Base-by-base conservation (phyloP, 345 rosid genomes). In the Excoecaria agallocha region DNA sequence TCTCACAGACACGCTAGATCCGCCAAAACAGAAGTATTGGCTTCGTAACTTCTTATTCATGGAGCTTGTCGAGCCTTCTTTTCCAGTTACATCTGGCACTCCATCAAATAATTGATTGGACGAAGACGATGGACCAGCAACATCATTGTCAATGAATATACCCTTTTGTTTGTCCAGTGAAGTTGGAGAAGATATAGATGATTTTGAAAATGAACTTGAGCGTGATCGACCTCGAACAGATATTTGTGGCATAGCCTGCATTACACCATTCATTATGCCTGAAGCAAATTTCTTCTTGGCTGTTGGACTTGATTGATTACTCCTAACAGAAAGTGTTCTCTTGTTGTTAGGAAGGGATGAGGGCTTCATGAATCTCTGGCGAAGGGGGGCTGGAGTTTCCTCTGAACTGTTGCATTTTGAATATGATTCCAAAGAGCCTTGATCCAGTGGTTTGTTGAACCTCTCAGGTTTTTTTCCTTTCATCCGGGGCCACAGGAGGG, bases 161-260 rank as follows among this genome's bases (percentile, higher is more conserved):
- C 89, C 90, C 55, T 91, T 91, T 67, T 87, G 91, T 76, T 90
- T 90, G 66, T 93, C 95, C 70, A 81, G 12, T 50, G 89, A 82
- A 68, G 74, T 75, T 6, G 92, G 82, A 10, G 93, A 82, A 15
- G 90, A 86, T 50, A 89, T 70, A 16, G 94, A 87, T 55, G 94
- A 85, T 74, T 87, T 86, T 1, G 97, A 94, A 49, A 90, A 88
- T 6, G 98, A 94, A 62, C 89, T 90, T 17, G 95, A 92, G 8
- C 90, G 89, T n/a, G 93, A 84, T 62, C 92, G 82, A 41, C 86
- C 82, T 15, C 86, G 77, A 67, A 79, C 63, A 3, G 71, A 78
- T 74, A 76, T 8, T 45, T 82, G 82, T 35, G 91, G 94, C 78
- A 85, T 79, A 22, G 86, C 84, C 52, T 85, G 90, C 71, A 85